These are phyloP conservation scores for Pseudomonodictys pantanalensis DNA, from an alignment of 495 filamentous ascomycete genomes.

Conservation along the genomic window DNA sequence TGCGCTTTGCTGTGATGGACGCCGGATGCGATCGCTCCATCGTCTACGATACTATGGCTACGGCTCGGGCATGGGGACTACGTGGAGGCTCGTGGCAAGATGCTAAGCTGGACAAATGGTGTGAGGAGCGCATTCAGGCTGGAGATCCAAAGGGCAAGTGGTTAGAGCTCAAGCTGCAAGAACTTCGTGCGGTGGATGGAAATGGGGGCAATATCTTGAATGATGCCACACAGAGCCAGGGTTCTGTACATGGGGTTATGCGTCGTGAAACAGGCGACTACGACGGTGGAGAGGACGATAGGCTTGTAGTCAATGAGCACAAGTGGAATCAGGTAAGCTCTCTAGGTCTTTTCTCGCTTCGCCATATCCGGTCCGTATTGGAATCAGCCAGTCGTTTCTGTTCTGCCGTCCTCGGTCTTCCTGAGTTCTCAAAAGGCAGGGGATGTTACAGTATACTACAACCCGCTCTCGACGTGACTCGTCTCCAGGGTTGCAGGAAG, in stretches of 20 bases:
- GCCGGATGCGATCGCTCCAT: conserved; percentile 27
- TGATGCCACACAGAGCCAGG: too few relatives aligned
- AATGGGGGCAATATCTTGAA: neutral
- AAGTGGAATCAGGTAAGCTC: conserved; percentile 23
- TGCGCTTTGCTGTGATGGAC: conserved; percentile 27
- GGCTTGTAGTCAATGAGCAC: conserved; percentile 6
- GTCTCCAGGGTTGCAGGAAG: too few relatives aligned
- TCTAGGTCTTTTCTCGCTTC: neutral
- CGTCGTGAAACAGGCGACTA: conserved; percentile 13
- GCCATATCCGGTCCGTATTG: too few relatives aligned
- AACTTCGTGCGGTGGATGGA: conserved; percentile 4
- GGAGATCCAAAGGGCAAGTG: conserved; percentile 25
- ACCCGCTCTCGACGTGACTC: too few relatives aligned
- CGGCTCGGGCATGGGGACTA: conserved; percentile 17
- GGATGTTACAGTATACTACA: too few relatives aligned
- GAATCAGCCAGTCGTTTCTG: too few relatives aligned
- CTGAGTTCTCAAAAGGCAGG: too few relatives aligned
- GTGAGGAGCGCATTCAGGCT: conserved; percentile 13
- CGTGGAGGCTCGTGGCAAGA: conserved; percentile 4
- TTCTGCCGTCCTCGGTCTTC: too few relatives aligned
- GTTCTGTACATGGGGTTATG: neutral
- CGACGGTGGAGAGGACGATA: conserved; percentile 16
- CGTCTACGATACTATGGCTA: conserved; percentile 25
- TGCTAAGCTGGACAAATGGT: conserved; percentile 16
- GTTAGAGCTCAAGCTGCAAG: conserved; percentile 22